Evolutionary conservation across 208 protist species (phyloP).

Genomic region (Histomonas meleagridis): DNA sequence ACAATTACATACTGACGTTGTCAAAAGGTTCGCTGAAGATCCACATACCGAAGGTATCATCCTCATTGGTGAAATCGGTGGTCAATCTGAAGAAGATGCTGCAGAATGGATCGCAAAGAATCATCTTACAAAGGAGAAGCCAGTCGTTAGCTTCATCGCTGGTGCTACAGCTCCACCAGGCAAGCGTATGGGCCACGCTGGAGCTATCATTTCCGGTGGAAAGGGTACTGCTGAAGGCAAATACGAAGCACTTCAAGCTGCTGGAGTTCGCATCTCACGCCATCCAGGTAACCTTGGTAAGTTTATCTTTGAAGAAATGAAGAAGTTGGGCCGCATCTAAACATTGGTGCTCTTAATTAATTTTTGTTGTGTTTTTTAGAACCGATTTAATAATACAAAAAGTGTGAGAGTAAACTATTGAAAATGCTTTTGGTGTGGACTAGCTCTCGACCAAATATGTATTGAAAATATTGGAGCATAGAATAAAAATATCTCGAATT

Average conservation of each 20-base stretch:
- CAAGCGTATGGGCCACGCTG: constrained; percentile 77
- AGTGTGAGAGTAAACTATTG: not conserved
- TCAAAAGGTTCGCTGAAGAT: constrained; percentile 84
- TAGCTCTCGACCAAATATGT: not conserved
- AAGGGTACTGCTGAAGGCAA: constrained; percentile 84
- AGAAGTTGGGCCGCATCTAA: constrained; percentile 7
- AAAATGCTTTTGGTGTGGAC: not conserved
- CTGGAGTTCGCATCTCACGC: constrained; percentile 21
- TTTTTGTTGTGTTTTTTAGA: not conserved
- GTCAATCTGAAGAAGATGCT: constrained; percentile 85
- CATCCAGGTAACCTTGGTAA: constrained; percentile 27
- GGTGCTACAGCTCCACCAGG: constrained; percentile 90
- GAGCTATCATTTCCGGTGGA: constrained; percentile 82
- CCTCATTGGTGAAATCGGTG: constrained; percentile 86
- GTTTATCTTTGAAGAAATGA: constrained; percentile 34
- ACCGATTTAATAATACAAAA: not conserved
- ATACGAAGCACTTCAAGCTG: constrained; percentile 58
- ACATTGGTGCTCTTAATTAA: constrained; percentile 19
- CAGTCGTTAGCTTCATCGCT: constrained; percentile 85
- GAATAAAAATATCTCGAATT: not conserved
- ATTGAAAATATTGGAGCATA: not conserved
- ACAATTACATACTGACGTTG: constrained; percentile 92
- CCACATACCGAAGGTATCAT: constrained; percentile 80
- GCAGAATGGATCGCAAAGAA: constrained; percentile 83
- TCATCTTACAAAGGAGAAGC: constrained; percentile 49